Evolutionary conservation across 139 green algal species (phyloP), one percentile per base, ranked within the genome.

Genomic region (Picochlorum costavermella): DNA sequence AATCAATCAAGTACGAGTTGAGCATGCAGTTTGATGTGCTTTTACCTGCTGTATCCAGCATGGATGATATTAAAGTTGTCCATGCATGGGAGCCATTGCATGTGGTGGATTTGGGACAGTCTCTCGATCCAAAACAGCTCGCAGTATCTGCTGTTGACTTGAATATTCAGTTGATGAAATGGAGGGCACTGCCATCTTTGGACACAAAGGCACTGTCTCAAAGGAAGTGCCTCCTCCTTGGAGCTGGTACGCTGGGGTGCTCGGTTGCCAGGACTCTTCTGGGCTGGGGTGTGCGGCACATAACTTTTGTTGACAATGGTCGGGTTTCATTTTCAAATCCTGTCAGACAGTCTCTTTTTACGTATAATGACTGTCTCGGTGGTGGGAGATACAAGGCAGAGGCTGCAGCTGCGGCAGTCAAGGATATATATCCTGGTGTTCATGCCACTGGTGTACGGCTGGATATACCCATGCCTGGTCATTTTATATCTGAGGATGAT

Each of bases 141-240:
- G 83, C 88, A 6, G 65, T 77, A 36, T 64, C 71, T 23, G 87
- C 87, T 12, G 84, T 96, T 28, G 79, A 93, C 56, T 84, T 99
- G 13, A 99, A 98, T 83, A 77, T 99, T 56, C 80, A 83, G 8
- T 84, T 99, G 12, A 98, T 98, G 94, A 76, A 84, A 26, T 99
- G 94, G 94, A 79, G 94, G 6, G 84, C 92, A 9, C 83, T 81
- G 20, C 89, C 90, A 0, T 53, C 65, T 2, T 75, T 99, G 10
- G 79, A 96, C 63, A 72, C 86, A 1, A 65, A 68, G 0, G 16
- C 49, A n/a, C 50, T 99, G 4, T 45, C 75, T 5, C 33, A 25
- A 9, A 74, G 70, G 3, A 71, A 68, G 10, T 97, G 89, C 81
- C 74, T 98, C 61, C 83, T 99, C 50, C 75, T 99, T 12, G 94